Evolutionary conservation across 306 rosid species (phyloP).

Genomic region (Acmispon strigosus): DNA sequence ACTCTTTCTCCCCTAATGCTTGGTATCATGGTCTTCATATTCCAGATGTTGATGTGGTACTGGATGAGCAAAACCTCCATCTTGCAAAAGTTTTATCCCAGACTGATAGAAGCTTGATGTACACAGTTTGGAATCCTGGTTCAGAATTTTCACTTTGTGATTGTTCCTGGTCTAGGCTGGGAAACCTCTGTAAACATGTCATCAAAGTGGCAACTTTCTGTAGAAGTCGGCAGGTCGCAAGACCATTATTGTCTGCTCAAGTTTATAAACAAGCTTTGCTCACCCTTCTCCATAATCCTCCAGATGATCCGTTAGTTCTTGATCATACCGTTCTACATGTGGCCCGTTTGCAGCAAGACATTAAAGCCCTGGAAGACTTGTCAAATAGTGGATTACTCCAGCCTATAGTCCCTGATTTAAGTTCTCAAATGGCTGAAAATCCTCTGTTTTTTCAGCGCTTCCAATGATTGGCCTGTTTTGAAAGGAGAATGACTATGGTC

Average conservation of each 20-base stretch:
- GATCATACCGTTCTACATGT: conserved; percentile 50
- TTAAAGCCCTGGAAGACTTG: conserved; percentile 52
- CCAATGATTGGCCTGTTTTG: conserved; percentile 22
- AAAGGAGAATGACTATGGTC: neutral
- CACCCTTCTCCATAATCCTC: conserved; percentile 56
- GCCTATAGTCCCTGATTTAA: conserved; percentile 48
- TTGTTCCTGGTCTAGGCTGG: conserved; percentile 70
- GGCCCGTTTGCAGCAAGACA: conserved; percentile 58
- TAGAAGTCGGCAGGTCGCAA: conserved; percentile 50
- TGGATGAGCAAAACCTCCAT: conserved; percentile 58
- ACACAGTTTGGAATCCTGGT: conserved; percentile 75
- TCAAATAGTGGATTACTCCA: conserved; percentile 60
- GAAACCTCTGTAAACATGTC: conserved; percentile 72
- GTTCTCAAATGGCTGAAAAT: conserved; percentile 41
- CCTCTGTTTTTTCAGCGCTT: conserved; percentile 33
- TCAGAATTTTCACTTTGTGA: conserved; percentile 75
- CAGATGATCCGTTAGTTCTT: conserved; percentile 66
- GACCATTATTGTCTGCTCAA: conserved; percentile 60
- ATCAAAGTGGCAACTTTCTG: conserved; percentile 65
- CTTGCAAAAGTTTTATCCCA: conserved; percentile 65
- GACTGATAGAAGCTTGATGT: conserved; percentile 47
- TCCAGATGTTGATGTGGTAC: conserved; percentile 59
- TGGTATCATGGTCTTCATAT: conserved; percentile 62
- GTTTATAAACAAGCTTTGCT: conserved; percentile 53
- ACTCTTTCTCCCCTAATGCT: conserved; percentile 46